Evolutionary conservation across 805 yeast species (phyloP).

Genomic region (Candida germanica): DNA sequence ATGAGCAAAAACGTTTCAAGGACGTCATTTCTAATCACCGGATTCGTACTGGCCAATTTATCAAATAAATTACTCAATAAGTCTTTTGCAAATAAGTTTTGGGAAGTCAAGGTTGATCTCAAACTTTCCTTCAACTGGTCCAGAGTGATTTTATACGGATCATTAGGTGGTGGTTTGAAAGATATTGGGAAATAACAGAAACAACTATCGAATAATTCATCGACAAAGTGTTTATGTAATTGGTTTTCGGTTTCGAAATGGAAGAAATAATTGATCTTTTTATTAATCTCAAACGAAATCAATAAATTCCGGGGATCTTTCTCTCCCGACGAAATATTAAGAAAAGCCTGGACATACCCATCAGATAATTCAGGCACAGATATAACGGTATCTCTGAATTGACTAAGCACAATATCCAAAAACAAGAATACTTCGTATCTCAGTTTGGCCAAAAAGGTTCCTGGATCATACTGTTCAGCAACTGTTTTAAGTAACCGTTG

Average conservation of each 20-base stretch:
- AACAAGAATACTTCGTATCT: constrained; percentile 59
- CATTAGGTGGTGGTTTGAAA: constrained; percentile 87
- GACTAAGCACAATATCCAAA: constrained; percentile 32
- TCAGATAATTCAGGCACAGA: constrained; percentile 26
- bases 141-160: constrained; percentile 79
- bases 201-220: constrained; percentile 79
- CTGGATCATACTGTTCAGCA: constrained; percentile 47
- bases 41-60: constrained; percentile 73
- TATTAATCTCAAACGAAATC: constrained; percentile 59
- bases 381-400: constrained; percentile 19
- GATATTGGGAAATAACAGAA: constrained; percentile 97
- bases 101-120: constrained; percentile 60
- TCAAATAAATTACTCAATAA: constrained; percentile 75
- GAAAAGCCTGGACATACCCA: constrained; percentile 51
- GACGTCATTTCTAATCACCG: constrained; percentile 70
- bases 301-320: constrained; percentile 91
- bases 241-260: constrained; percentile 24
- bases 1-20: constrained; percentile 59
- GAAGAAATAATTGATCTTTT: constrained; percentile 41
- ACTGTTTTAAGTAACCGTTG: constrained; percentile 36
- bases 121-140: constrained; percentile 64
- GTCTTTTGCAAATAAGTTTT: constrained; percentile 63
- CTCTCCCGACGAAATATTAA: constrained; percentile 77
- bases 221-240: constrained; percentile 41
- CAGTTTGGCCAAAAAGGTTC: constrained; percentile 56